Conservation (phyloP, 148 eudicot species). For the Mesembryanthemum crystallinum region DNA sequence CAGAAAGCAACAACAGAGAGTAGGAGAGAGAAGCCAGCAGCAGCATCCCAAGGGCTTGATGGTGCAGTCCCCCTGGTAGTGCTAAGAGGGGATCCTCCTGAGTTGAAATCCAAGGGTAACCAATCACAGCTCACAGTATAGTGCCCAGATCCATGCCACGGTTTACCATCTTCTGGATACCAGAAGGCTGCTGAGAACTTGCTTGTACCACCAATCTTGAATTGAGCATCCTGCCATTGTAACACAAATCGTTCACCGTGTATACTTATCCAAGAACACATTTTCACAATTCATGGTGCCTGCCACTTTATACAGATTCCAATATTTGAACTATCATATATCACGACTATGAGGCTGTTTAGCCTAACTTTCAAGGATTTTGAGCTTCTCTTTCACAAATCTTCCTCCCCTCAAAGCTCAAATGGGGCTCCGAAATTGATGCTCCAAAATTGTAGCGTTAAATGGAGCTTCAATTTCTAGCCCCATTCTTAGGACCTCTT, state of each 20-base stretch:
- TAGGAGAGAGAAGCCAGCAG: constrained; percentile 65
- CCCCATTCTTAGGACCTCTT: too few species aligned
- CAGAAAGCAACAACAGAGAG: constrained; percentile 63
- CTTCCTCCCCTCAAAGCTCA: too few species aligned
- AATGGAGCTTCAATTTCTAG: too few species aligned
- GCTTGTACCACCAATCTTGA: constrained; percentile 67
- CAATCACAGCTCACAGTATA: constrained; percentile 77
- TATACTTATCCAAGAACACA: background rate
- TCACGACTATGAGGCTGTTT: too few species aligned
- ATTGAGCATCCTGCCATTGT: constrained; percentile 64
- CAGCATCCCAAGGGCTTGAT: constrained; percentile 60
- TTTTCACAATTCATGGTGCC: background rate
- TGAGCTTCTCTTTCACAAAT: too few species aligned
- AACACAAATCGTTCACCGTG: constrained; percentile 3
- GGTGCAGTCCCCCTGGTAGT: constrained; percentile 21
- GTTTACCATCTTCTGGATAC: constrained; percentile 76
- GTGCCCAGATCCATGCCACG: constrained; percentile 76
- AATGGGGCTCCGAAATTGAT: too few species aligned
- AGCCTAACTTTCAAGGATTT: too few species aligned
- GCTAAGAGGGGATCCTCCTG: constrained; percentile 34
- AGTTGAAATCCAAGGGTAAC: constrained; percentile 53
- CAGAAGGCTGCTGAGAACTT: constrained; percentile 87
- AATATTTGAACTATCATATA: background rate
- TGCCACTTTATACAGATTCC: background rate
- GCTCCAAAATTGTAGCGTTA: too few species aligned